Evolutionary conservation across 2,329 filamentous ascomycete species (phyloP).

Genomic region (Aspergillus fructus): DNA sequence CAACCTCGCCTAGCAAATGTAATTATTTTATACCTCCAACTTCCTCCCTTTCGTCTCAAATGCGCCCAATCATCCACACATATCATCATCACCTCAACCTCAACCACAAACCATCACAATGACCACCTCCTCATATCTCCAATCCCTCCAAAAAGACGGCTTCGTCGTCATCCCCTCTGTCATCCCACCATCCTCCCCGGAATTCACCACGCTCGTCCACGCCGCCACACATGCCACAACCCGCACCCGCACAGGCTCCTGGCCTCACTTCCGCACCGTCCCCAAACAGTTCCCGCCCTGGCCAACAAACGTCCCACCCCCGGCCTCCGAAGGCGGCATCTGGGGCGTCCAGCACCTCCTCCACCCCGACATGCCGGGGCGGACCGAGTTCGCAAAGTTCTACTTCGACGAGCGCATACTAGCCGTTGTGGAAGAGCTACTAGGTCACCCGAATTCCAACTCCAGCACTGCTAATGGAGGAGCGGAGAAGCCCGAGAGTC

Average conservation of each 20-base stretch:
- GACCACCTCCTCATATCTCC: slow-evolving; percentile 37
- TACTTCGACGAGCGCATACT: slow-evolving; percentile 73
- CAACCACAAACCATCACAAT: background rate
- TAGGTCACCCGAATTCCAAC: slow-evolving; percentile 14
- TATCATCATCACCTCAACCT: background rate
- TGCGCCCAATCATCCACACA: background rate
- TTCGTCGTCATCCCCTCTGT: slow-evolving; percentile 71
- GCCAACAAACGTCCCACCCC: slow-evolving; percentile 54
- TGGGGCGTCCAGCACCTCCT: slow-evolving; percentile 89
- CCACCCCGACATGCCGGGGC: slow-evolving; percentile 67
- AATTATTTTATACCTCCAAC: background rate
- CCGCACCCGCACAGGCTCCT: slow-evolving; percentile 67
- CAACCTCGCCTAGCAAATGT: background rate
- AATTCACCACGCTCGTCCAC: slow-evolving; percentile 60
- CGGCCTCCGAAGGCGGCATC: slow-evolving; percentile 60
- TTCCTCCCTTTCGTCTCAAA: background rate
- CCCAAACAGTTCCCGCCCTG: slow-evolving; percentile 92
- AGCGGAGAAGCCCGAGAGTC: slow-evolving; percentile 25
- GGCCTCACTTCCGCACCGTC: slow-evolving; percentile 79
- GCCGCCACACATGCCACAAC: slow-evolving; percentile 59
- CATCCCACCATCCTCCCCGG: slow-evolving; percentile 48
- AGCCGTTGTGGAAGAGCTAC: slow-evolving; percentile 61
- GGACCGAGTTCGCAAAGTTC: slow-evolving; percentile 60
- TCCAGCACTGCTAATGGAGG: slow-evolving; percentile 18
- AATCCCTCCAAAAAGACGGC: slow-evolving; percentile 66